phyloP scores from a whole-genome alignment of 192 early-diverging fungal genomes.

The Coemansia sp. region DNA sequence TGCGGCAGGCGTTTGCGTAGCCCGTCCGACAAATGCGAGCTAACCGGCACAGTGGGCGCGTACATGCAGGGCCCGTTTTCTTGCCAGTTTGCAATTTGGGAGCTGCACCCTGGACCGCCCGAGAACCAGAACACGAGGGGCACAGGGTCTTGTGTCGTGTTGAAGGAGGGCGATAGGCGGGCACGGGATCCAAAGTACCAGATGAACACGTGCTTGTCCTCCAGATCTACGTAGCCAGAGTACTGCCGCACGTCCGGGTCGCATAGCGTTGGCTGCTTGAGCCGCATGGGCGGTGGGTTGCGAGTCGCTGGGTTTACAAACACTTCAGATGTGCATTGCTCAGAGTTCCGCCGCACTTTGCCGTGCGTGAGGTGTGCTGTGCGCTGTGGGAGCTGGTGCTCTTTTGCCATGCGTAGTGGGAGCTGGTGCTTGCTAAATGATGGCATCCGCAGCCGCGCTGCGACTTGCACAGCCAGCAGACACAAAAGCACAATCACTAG shows the following conservation, averaged over 20 bases:
- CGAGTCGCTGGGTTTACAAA: background rate
- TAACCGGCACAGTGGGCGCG: constrained; percentile 16
- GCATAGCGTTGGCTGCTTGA: constrained; percentile 73
- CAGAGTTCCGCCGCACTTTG: too few species aligned
- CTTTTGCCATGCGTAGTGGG: too few species aligned
- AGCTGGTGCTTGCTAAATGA: too few species aligned
- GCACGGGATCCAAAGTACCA: constrained; percentile 72
- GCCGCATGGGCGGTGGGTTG: constrained; percentile 58
- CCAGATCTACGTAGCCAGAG: constrained; percentile 72
- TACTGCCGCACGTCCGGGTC: constrained; percentile 86
- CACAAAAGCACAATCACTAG: too few species aligned
- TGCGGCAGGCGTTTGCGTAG: constrained; percentile 51
- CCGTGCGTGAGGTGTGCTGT: too few species aligned
- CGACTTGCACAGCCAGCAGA: too few species aligned
- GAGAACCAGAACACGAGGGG: constrained; percentile 76
- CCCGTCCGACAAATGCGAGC: constrained; percentile 21
- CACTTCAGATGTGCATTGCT: constrained; percentile 20
- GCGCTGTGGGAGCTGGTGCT: too few species aligned
- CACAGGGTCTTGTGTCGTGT: constrained; percentile 49
- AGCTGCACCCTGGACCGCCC: constrained; percentile 76
- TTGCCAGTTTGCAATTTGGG: constrained; percentile 70
- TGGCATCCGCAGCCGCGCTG: too few species aligned
- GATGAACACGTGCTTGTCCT: constrained; percentile 61
- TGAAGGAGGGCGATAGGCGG: constrained; percentile 20
- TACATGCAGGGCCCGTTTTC: constrained; percentile 73